A percentile compares a stretch with the other conserved stretches of the same genome.
phyloP scores from a whole-genome alignment of 805 yeast species.

The Kodamaea sagamina region DNA sequence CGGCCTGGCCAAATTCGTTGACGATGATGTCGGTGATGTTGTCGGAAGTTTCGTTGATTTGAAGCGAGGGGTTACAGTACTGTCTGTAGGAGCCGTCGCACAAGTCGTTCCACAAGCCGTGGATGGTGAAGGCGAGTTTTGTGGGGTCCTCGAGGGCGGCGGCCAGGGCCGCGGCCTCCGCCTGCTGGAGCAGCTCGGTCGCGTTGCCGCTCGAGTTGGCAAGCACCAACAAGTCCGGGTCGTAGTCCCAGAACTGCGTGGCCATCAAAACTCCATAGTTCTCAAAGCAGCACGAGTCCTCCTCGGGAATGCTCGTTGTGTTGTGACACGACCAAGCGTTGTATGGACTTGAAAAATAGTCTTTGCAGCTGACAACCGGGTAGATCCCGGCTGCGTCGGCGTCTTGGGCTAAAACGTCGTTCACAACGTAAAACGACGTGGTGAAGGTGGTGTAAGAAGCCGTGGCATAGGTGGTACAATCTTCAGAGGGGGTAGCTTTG shows the following conservation, averaged over 20 bases:
- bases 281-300: conserved; percentile 50
- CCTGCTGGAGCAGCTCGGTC: conserved; percentile 5
- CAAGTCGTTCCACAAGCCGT: conserved; percentile 47
- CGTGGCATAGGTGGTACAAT: conserved; percentile 15
- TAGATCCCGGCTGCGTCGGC: conserved; percentile 14
- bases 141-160: conserved; percentile 15
- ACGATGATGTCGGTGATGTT: conserved; percentile 30
- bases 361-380: conserved; percentile 19
- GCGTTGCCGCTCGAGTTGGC: conserved; percentile 19
- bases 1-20: conserved; percentile 27
- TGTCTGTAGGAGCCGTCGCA: conserved; percentile 43
- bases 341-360: conserved; percentile 17
- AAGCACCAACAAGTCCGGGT: conserved; percentile 19
- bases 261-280: conserved; percentile 40
- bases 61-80: conserved; percentile 35
- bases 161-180: conserved; percentile 8
- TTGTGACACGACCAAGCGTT: conserved; percentile 22
- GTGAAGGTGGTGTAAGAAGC: conserved; percentile 11
- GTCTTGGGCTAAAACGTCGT: conserved; percentile 13
- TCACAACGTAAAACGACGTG: conserved; percentile 14
- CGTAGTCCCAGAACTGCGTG: conserved; percentile 46
- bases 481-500: conserved; percentile 8
- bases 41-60: conserved; percentile 26
- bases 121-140: conserved; percentile 41
- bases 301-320: conserved; percentile 33